Evolutionary conservation across 164 flowering plant species (phyloP), one percentile per base, ranked within the genome.

Genomic region (Platanus orientalis): DNA sequence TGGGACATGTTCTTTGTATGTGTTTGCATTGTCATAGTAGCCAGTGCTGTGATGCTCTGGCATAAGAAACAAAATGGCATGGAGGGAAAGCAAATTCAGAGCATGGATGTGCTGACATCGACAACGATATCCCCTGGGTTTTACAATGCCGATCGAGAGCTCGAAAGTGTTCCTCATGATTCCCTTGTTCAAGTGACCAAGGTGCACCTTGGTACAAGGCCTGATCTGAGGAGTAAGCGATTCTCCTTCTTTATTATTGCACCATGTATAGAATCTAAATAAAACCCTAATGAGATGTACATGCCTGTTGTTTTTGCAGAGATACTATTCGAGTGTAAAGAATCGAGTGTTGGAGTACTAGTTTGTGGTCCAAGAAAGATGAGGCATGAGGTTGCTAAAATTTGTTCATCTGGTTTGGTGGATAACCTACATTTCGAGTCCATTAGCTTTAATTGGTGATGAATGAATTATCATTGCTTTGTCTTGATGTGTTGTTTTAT

Each of bases 151-250:
- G 84, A 79, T 17, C 52, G 73, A 25, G 97, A 87, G 61, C 40
- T 84, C 66, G 92, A 86, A 71, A 83, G 89, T 69, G 61, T 81
- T 0, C 90, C 96, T 0, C 73, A 66, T 2, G 80, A 81, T 63
- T 76, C 88, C 23, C 77, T 84, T 50, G 67, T 68, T 0, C 74
- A 83, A 65, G 72, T 83, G 26, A 83, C 83, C 67, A 81, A 74
- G 21, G 77, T 86, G 66, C 85, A 83, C 58, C 82, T 73, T 62
- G 95, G 92, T 11, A 56, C 61, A 65, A 82, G 92, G 66, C 98
- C 98, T 40, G 77, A 89, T 62, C 77, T 92, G 0, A 85, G 72
- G 67, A 67, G 79, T 73, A 76, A 57, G 66, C 30, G 25, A 17
- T 1, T 50, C n/a, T 2, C 39, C 27, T 36, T 53, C 36, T 21